phyloP scores from a whole-genome alignment of 345 rosid species.

The Trapa bicornis region DNA sequence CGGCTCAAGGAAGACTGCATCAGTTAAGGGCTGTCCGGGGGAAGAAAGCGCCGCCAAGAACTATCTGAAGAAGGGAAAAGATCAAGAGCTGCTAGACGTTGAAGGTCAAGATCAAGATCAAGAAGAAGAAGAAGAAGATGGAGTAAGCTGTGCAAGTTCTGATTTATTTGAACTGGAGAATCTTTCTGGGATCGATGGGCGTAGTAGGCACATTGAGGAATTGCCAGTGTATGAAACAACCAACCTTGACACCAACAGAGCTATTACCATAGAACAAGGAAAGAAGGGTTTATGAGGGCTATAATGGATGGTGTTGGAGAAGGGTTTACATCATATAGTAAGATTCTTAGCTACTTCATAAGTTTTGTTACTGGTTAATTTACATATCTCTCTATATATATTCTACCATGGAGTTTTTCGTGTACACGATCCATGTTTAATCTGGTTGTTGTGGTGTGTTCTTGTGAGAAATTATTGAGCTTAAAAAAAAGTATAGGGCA shows the following conservation, averaged over 20 bases:
- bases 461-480: conserved; percentile 12
- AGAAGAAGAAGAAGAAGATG: conserved; percentile 46
- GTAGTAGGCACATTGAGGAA: conserved; percentile 58
- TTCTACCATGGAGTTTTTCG: too few relatives aligned
- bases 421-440: too few relatives aligned
- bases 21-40: too few relatives aligned
- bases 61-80: conserved; percentile 38
- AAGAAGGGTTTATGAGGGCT: not conserved
- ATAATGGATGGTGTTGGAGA: conserved; percentile 31
- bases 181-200: conserved; percentile 47
- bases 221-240: conserved; percentile 94
- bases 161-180: conserved; percentile 88
- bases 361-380: too few relatives aligned
- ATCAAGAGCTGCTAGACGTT: conserved; percentile 1
- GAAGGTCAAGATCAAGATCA: conserved; percentile 16
- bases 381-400: not conserved
- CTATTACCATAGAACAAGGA: conserved; percentile 32
- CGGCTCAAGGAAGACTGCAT: conserved; percentile 18
- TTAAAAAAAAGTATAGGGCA: conserved; percentile 32
- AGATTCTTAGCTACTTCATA: too few relatives aligned
- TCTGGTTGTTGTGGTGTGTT: too few relatives aligned
- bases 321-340: conserved; percentile 12
- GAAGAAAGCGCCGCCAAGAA: conserved; percentile 18
- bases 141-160: conserved; percentile 79
- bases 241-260: conserved; percentile 57